Percentiles rank a stretch among this genome's conserved stretches.
These are phyloP conservation scores for Clavispora asparagi DNA, from an alignment of 805 yeast species.

Conservation along the genomic window DNA sequence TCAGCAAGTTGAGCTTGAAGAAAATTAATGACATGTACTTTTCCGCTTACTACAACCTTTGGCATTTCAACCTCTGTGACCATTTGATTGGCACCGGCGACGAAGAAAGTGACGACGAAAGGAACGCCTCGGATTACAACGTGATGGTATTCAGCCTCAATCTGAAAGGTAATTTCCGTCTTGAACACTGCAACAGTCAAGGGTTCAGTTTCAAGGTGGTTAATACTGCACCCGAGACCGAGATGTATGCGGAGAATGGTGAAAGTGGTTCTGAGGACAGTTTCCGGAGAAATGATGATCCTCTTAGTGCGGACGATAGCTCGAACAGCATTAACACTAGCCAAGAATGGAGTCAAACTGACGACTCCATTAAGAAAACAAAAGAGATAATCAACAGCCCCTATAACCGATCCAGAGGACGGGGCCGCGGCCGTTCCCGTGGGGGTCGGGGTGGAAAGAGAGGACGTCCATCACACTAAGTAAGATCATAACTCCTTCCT, in stretches of 20 bases:
- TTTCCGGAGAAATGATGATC: background rate
- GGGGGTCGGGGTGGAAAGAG: constrained; percentile 7
- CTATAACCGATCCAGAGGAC: constrained; percentile 3
- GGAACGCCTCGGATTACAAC: constrained; percentile 30
- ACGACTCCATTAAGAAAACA: background rate
- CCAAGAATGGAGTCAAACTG: constrained; percentile 1
- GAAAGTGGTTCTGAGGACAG: background rate
- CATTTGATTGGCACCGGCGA: constrained; percentile 11
- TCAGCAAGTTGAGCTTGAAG: constrained; percentile 21
- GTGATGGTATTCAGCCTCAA: constrained; percentile 37
- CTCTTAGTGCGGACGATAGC: background rate
- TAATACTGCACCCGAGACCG: background rate
- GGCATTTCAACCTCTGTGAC: constrained; percentile 77
- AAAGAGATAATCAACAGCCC: constrained; percentile 1
- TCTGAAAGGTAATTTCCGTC: constrained; percentile 42
- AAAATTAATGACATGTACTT: constrained; percentile 57
- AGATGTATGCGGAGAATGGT: constrained; percentile 7
- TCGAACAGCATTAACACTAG: background rate
- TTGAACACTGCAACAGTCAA: constrained; percentile 44
- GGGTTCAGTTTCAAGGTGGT: constrained; percentile 53
- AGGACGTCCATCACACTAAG: background rate
- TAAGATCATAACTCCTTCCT: background rate
- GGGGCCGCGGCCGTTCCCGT: constrained; percentile 12
- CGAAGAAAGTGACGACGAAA: background rate
- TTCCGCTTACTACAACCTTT: constrained; percentile 61